Evolutionary conservation across 371 early-diverging fungal species (phyloP).

Genomic region (Parasitella parasitica): DNA sequence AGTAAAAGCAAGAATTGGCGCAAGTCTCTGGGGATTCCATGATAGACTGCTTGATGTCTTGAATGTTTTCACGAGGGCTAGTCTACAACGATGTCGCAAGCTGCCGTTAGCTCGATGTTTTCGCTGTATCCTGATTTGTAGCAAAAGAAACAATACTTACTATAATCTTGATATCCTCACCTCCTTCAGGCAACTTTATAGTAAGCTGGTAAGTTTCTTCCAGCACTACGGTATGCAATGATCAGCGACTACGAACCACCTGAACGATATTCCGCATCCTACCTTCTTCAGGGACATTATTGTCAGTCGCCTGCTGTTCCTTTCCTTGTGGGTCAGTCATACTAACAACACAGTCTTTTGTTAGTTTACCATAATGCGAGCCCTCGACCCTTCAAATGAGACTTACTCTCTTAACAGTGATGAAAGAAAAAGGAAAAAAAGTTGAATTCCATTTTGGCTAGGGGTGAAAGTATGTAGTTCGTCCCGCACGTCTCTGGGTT

Average conservation of each 20-base stretch:
- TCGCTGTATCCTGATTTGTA: not conserved
- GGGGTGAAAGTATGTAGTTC: not conserved
- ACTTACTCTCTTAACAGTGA: no score
- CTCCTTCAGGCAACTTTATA: constrained; percentile 58
- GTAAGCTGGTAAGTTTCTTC: constrained; percentile 62
- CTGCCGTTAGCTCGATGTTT: not conserved
- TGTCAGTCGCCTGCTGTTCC: constrained; percentile 4
- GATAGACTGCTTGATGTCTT: constrained; percentile 86
- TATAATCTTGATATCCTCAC: constrained; percentile 52
- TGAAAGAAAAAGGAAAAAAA: constrained; percentile 4
- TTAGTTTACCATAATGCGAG: no score
- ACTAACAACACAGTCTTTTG: no score
- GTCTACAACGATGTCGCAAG: constrained; percentile 35
- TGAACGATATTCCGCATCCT: no score
- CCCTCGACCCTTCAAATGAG: no score
- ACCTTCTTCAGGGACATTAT: constrained; percentile 19
- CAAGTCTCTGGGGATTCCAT: constrained; percentile 85
- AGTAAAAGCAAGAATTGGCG: constrained; percentile 87
- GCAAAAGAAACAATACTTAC: constrained; percentile 25
- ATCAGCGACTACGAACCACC: not conserved
- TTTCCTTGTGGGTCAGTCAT: constrained; percentile 15
- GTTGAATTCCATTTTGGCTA: not conserved
- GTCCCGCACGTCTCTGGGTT: not conserved
- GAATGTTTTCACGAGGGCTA: constrained; percentile 74
- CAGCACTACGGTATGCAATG: constrained; percentile 17